A percentile compares a stretch with the other conserved stretches of the same genome.
phyloP scores from a whole-genome alignment of 352 stramenopile genomes.

The Pythium oligandrum region DNA sequence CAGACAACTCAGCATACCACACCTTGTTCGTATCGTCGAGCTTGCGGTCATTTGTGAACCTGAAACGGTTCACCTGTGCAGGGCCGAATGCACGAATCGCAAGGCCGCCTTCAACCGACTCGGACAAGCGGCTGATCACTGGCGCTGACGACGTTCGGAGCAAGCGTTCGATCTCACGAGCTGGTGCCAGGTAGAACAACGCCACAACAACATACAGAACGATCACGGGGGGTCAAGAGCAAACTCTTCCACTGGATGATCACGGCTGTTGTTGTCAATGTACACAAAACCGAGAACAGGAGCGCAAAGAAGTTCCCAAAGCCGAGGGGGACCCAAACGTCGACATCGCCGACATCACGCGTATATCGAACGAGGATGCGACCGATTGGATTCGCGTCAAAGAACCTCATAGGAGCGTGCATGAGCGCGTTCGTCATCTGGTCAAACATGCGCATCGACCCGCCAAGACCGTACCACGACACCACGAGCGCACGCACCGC shows the following conservation, averaged over 20 bases:
- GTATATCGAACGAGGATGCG: constrained; percentile 88
- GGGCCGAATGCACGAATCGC: constrained; percentile 51
- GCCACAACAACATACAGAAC: constrained; percentile 73
- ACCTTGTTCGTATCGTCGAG: constrained; percentile 39
- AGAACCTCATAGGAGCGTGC: constrained; percentile 86
- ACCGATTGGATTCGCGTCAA: constrained; percentile 87
- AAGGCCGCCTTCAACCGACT: constrained; percentile 39
- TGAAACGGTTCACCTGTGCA: constrained; percentile 35
- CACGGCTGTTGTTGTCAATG: constrained; percentile 51
- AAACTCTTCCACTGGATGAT: constrained; percentile 69
- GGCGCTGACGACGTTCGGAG: constrained; percentile 39
- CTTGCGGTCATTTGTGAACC: constrained; percentile 24
- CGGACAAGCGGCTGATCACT: constrained; percentile 45
- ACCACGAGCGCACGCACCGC: neutral
- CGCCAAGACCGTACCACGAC: neutral
- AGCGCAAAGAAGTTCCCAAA: constrained; percentile 42
- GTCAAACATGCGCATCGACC: constrained; percentile 74
- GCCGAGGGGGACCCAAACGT: constrained; percentile 45
- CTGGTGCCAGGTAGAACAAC: constrained; percentile 40
- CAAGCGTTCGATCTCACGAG: constrained; percentile 45
- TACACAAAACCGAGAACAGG: constrained; percentile 50
- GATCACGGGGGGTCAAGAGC: constrained; percentile 56
- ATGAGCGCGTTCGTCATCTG: constrained; percentile 80
- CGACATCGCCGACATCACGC: constrained; percentile 79
- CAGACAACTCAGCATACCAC: constrained; percentile 30